These are phyloP conservation scores for Fusarium longipes DNA, from an alignment of 2,329 filamentous ascomycete species.

Conservation along the genomic window DNA sequence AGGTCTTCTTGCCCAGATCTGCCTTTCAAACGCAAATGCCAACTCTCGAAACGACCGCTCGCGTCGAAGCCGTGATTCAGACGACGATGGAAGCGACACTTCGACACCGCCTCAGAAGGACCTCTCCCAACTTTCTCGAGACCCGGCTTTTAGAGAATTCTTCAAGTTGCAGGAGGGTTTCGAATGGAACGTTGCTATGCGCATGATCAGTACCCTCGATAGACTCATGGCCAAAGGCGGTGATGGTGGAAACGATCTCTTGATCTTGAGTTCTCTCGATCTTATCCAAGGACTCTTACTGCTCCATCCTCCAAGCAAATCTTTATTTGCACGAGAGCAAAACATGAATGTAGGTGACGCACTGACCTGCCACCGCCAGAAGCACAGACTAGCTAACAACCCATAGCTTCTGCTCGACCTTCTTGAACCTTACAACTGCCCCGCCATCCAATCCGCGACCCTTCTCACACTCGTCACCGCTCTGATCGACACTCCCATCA, in stretches of 20 bases:
- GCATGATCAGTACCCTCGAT: constrained; percentile 87
- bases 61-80: constrained; percentile 37
- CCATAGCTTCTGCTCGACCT: constrained; percentile 87
- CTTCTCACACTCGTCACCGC: constrained; percentile 91
- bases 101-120: constrained; percentile 64
- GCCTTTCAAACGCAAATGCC: constrained; percentile 76
- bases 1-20: constrained; percentile 92
- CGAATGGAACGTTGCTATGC: constrained; percentile 94
- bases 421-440: constrained; percentile 90
- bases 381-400: constrained; percentile 25
- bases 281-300: constrained; percentile 89
- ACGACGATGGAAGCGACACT: constrained; percentile 55
- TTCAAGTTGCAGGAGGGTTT: constrained; percentile 97
- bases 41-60: constrained; percentile 46
- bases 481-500: constrained; percentile 84
- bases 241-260: constrained; percentile 84
- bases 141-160: constrained; percentile 94
- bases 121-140: constrained; percentile 76
- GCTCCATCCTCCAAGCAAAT: constrained; percentile 89
- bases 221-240: constrained; percentile 84
- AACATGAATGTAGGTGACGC: constrained; percentile 83
- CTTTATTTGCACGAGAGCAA: constrained; percentile 86
- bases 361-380: background rate
- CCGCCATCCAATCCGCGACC: constrained; percentile 89
- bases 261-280: constrained; percentile 89